Conservation (phyloP, 768 basidiomycete genomes). For the Pleurotus platypus region DNA sequence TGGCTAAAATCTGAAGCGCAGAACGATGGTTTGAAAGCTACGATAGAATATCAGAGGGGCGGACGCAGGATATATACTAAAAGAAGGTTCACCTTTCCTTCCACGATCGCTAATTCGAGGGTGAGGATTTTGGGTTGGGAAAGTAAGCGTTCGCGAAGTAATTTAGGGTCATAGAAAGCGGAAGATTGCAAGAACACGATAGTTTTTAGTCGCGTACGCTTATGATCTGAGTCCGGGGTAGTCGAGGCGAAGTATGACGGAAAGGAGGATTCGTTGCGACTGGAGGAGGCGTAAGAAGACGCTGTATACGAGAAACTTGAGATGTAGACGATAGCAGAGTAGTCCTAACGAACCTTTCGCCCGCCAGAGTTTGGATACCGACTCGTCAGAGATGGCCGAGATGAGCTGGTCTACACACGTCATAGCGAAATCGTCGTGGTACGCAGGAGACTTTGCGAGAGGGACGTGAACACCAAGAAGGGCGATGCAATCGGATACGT, state of each 20-base stretch:
- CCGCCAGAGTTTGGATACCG: constrained; percentile 60
- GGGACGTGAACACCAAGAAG: neutral
- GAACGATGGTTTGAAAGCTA: constrained; percentile 47
- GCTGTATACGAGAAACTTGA: constrained; percentile 24
- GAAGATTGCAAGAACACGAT: constrained; percentile 82
- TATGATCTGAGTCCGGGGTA: constrained; percentile 74
- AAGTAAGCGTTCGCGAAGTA: constrained; percentile 39
- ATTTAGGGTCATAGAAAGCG: constrained; percentile 55
- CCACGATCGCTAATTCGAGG: constrained; percentile 74
- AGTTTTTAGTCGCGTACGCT: constrained; percentile 68
- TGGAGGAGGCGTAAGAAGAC: constrained; percentile 46
- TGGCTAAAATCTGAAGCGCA: constrained; percentile 66
- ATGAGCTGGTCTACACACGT: constrained; percentile 55
- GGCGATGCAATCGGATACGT: constrained; percentile 13
- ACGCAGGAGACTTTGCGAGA: constrained; percentile 43
- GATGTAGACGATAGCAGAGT: constrained; percentile 1
- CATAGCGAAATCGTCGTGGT: constrained; percentile 67
- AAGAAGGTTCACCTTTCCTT: constrained; percentile 61
- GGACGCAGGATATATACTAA: neutral
- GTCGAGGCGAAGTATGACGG: constrained; percentile 78
- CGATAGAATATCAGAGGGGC: neutral
- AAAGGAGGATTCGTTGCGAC: constrained; percentile 42
- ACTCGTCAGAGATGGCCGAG: constrained; percentile 43
- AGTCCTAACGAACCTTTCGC: constrained; percentile 52
- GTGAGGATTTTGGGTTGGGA: constrained; percentile 51